These are phyloP conservation scores for Parastagonospora nodorum DNA, from an alignment of 2,329 filamentous ascomycete species.

Conservation along the genomic window DNA sequence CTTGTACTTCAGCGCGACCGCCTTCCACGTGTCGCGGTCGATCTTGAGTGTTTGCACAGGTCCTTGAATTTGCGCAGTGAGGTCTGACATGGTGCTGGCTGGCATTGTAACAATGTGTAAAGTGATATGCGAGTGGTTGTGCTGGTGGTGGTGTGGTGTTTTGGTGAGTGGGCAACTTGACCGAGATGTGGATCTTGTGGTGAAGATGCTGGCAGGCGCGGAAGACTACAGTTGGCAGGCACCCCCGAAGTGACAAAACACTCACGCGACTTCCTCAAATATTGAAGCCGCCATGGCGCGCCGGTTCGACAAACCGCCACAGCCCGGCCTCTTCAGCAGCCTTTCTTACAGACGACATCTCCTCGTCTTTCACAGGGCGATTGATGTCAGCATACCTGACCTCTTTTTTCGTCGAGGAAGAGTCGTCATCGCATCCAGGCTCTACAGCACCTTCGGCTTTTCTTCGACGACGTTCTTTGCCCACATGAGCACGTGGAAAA, in stretches of 20 bases:
- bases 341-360: constrained; percentile 68
- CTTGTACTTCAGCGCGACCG: constrained; percentile 34
- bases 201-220: neutral
- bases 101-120: constrained; percentile 19
- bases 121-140: neutral
- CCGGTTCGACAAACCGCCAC: constrained; percentile 76
- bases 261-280: constrained; percentile 31
- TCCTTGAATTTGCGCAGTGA: constrained; percentile 14
- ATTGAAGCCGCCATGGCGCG: constrained; percentile 62
- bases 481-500: constrained; percentile 78
- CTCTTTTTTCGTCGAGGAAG: constrained; percentile 45
- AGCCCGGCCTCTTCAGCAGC: constrained; percentile 74
- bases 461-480: constrained; percentile 61
- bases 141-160: neutral
- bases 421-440: constrained; percentile 30
- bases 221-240: neutral
- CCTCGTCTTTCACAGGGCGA: constrained; percentile 66
- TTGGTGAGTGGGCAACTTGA: neutral
- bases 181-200: neutral
- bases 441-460: constrained; percentile 42
- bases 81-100: constrained; percentile 5
- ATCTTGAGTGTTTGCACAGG: constrained; percentile 30
- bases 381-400: constrained; percentile 80
- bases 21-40: constrained; percentile 37
- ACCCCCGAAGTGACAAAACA: neutral